Evolutionary conservation across 1,284 basidiomycete genomes (phyloP), one percentile per base, ranked within the genome.

Genomic region (Leccinum subrobustum): DNA sequence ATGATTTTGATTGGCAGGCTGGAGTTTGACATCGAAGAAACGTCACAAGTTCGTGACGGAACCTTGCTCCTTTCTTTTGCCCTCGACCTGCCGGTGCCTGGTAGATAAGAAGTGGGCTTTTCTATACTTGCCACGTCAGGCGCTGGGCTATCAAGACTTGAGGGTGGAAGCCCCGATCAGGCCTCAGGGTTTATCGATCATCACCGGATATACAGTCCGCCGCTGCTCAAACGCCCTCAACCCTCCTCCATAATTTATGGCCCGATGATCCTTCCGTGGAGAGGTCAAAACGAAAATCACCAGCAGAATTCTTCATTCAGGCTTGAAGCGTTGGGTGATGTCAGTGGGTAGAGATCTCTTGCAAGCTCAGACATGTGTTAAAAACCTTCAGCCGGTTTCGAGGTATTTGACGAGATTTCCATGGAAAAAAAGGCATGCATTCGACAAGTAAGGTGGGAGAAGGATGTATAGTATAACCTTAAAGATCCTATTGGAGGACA

Each of bases 281-380:
- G 56, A 57, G 42, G 29, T 56, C 44, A 59, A 35, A 29, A 9
- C 52, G 56, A 18, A 42, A 54, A 51, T 53, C 35, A 44, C 53
- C 35, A 20, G 25, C 35, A 35, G 18, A 23, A 11, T 52, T 31
- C 39, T 12, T 51, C 44, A 50, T 56, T 39, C 52, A 56, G 8
- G 0, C 27, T 55, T 35, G 52, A 54, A 47, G 47, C 58, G 52
- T 51, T 64, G 68, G 54, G 68, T 70, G 65, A 37, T 18, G 18
- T 56, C 47, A n/a, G 31, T 27, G 47, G 42, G 35, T 50, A 33
- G 39, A 56, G 35, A 39, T 5, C 16, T n/a, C 39, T 14, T 42
- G 4, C n/a, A 53, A 37, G n/a, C 25, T 53, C 52, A 18, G 16
- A 35, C 58, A 61, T 57, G 48, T n/a, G 54, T 53, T 25, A 6